Base-by-base conservation (phyloP, 1,284 basidiomycete species). In the Heterobasidion occidentale region DNA sequence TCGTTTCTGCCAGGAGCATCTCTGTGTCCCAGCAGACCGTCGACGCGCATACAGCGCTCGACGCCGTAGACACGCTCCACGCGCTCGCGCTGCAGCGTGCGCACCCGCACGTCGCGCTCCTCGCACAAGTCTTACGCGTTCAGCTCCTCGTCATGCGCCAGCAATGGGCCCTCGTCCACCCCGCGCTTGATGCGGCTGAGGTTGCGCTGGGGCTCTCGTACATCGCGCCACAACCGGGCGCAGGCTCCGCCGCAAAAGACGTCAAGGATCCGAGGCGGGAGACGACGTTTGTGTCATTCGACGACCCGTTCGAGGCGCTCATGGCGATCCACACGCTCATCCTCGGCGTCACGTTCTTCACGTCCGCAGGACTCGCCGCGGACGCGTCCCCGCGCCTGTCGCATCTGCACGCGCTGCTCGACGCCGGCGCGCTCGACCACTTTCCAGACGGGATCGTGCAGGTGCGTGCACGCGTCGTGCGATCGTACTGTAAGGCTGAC, bases 351-450 rank as follows among this genome's bases (percentile, higher is more conserved):
- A 68, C 83, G 17, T 86, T 76, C 62, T 74, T 80, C 61, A 83
- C 83, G 0, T 81, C 87, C 61, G 65, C 69, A 0, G 85, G 83
- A 3, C 68, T 73, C 52, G 71, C 76, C 3, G 64, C 69, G 3
- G 72, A 73, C 19, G 74, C 78, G 1, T 71, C 75, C 9, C 67
- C 71, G 7, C 70, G 85, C 19, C 68, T 89, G 33, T 72, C 75
- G 36, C 74, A 76, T 52, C 64, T 90, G 2, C 87, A 90, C 64
- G 72, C 77, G 7, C 65, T 88, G 20, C 74, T 88, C 50, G 87
- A 89, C 62, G 71, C 75, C 1, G 82, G 79, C 6, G 75, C 74
- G 2, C 62, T 84, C 46, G 75, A 79, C 2, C 71, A 70, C 33
- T 75, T 76, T n/a, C 62, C 69, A 0, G 70, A 74, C 51, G 83